Base-by-base conservation (phyloP, 495 filamentous ascomycete species). In the Aspergillus nanangensis region DNA sequence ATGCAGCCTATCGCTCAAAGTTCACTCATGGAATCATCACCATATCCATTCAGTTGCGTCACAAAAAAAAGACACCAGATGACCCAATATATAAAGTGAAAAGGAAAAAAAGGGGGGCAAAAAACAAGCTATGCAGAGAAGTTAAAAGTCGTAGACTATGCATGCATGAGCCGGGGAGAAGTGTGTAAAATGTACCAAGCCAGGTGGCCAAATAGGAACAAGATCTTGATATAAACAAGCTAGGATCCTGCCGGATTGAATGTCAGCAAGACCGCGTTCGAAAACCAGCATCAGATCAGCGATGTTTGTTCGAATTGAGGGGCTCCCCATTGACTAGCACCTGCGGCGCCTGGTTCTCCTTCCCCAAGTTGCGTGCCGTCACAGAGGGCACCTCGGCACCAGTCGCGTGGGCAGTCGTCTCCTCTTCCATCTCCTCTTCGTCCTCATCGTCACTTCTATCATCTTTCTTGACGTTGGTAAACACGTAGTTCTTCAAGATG, bases 401-500 rank as follows among this genome's bases (percentile, higher is more conserved):
- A 18, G 62, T 66, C 29, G 62, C 62, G 33, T 60, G 57, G 41
- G 43, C 49, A 17, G 56, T 58, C 5, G 38, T 37, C 25, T 59
- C 46, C 32, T 55, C 47, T 29, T 57, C 57, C 33, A 69, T 70
- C 39, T 78, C 72, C 8, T 76, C 73, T 11, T 71, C 67, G 1
- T 75, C 77, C 43, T 82, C 80, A 41, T 82, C 72, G n/a, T 84
- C 80, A 43, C 81, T 83, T 50, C 80, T 62, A 40, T 76, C 74
- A 47, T 84, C 80, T 46, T 77, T 67, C 7, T 54, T 57, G 17
- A 73, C 65, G 36, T 66, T 72, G 52, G 57, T 67, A 52, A 80
- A 71, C 31, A 79, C 55, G 48, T 80, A 79, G 51, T 77, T 78
- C 53, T 72, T 68, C 33, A 86, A 77, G 47, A 94, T 86, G 53